Percentiles rank a stretch among this genome's conserved stretches.
Conservation (phyloP, 345 rosid genomes). For the Aethionema arabicum region DNA sequence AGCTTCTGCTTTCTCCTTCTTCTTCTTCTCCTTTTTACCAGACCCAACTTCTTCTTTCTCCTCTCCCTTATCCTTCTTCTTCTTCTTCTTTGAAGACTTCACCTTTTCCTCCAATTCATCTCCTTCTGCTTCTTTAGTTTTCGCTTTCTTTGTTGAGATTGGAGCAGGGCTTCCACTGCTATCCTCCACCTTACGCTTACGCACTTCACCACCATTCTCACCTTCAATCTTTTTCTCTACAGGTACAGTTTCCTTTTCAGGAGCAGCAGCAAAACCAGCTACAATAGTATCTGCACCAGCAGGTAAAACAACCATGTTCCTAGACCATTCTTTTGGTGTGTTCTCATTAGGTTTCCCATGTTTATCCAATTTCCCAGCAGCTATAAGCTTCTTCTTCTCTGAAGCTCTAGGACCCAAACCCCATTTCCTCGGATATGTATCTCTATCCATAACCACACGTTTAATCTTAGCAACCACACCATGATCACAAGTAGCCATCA, state of each 20-base stretch:
- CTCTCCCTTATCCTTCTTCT: conserved; percentile 51
- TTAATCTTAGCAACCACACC: conserved; percentile 96
- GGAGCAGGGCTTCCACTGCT: conserved; percentile 41
- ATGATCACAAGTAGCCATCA: conserved; percentile 93
- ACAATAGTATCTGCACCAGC: conserved; percentile 69
- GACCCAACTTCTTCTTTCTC: conserved; percentile 52
- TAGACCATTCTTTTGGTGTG: conserved; percentile 76
- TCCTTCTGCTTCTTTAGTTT: conserved; percentile 40
- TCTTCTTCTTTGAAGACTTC: conserved; percentile 40
- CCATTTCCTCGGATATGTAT: conserved; percentile 96
- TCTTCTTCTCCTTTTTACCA: conserved; percentile 46
- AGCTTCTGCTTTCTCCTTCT: conserved; percentile 41
- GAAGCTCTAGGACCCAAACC: conserved; percentile 90
- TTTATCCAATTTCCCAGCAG: conserved; percentile 82
- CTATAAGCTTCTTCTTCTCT: conserved; percentile 79
- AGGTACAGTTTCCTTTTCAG: conserved; percentile 34
- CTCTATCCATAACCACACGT: conserved; percentile 98
- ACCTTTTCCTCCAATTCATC: conserved; percentile 35
- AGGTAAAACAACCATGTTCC: conserved; percentile 70
- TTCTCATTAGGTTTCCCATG: conserved; percentile 82
- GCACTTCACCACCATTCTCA: conserved; percentile 47
- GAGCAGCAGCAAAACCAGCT: conserved; percentile 70
- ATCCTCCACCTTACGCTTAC: conserved; percentile 58
- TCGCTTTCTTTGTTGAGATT: conserved; percentile 55
- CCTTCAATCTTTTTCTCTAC: conserved; percentile 35